Evolutionary conservation across 352 stramenopile genomes (phyloP).

Genomic region (Phytophthora cajani): DNA sequence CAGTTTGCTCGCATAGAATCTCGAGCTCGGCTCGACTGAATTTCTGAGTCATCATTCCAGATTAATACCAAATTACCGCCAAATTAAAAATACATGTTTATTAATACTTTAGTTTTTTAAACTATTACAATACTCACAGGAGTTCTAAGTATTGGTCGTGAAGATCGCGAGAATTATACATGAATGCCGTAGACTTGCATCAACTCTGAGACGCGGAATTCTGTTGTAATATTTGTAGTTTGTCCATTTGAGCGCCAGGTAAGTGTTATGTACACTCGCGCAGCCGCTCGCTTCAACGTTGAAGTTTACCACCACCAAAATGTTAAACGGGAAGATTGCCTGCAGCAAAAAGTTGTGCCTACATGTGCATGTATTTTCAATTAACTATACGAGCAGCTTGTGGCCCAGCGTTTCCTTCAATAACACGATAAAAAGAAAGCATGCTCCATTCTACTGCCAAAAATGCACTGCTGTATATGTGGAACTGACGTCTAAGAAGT

Average conservation of each 20-base stretch:
- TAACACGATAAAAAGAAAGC: too few species aligned
- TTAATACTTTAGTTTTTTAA: background rate
- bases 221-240: background rate
- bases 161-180: too few species aligned
- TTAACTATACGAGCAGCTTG: background rate
- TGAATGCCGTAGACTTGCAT: too few species aligned
- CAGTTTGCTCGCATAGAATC: background rate
- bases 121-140: too few species aligned
- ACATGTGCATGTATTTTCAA: background rate
- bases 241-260: background rate
- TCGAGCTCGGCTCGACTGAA: background rate
- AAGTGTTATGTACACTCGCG: slow-evolving; percentile 4
- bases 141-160: background rate
- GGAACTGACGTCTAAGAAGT: background rate
- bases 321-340: slow-evolving; percentile 2
- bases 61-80: too few species aligned
- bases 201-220: background rate
- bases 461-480: too few species aligned
- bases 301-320: slow-evolving; percentile 16
- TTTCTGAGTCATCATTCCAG: background rate
- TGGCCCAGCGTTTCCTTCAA: too few species aligned
- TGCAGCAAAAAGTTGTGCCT: background rate
- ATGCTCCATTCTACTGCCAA: too few species aligned
- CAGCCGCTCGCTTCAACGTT: too few species aligned
- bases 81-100: background rate